phyloP scores from a whole-genome alignment of 495 filamentous ascomycete species.

The Penicillium odoratum region DNA sequence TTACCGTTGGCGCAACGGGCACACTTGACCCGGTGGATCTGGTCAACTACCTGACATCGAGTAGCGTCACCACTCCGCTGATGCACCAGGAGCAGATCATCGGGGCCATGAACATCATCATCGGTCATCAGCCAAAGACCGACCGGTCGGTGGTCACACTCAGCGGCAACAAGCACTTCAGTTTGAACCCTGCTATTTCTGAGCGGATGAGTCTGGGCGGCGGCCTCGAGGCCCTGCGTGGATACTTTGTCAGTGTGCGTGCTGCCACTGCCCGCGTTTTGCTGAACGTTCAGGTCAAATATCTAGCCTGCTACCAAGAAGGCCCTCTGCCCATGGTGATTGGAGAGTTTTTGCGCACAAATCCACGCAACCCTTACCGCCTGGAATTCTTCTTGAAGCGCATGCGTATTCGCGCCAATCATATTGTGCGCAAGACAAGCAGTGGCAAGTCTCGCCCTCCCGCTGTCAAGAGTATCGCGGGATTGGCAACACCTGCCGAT shows the following conservation, averaged over 20 bases:
- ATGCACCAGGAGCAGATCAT: slow-evolving; percentile 39
- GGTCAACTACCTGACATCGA: slow-evolving; percentile 54
- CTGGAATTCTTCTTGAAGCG: slow-evolving; percentile 48
- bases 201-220: slow-evolving; percentile 37
- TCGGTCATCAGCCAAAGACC: slow-evolving; percentile 42
- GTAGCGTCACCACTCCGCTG: slow-evolving; percentile 41
- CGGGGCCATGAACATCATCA: slow-evolving; percentile 57
- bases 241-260: slow-evolving; percentile 68
- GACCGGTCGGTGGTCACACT: slow-evolving; percentile 30
- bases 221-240: slow-evolving; percentile 56
- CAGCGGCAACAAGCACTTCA: slow-evolving; percentile 44
- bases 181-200: slow-evolving; percentile 20
- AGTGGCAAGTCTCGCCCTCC: slow-evolving; percentile 32
- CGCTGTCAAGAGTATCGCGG: slow-evolving; percentile 45
- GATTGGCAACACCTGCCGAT: slow-evolving; percentile 46
- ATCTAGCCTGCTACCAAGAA: slow-evolving; percentile 41
- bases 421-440: slow-evolving; percentile 39
- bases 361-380: slow-evolving; percentile 15
- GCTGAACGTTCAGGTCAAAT: slow-evolving; percentile 58
- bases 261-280: slow-evolving; percentile 63
- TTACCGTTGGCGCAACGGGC: slow-evolving; percentile 44
- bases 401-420: slow-evolving; percentile 39
- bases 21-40: slow-evolving; percentile 49
- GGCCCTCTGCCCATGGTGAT: slow-evolving; percentile 34
- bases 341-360: slow-evolving; percentile 11